Percentiles rank a stretch among this genome's conserved stretches.
These are phyloP conservation scores for Trypanosoma melophagium DNA, from an alignment of 208 protist genomes.

Conservation along the genomic window DNA sequence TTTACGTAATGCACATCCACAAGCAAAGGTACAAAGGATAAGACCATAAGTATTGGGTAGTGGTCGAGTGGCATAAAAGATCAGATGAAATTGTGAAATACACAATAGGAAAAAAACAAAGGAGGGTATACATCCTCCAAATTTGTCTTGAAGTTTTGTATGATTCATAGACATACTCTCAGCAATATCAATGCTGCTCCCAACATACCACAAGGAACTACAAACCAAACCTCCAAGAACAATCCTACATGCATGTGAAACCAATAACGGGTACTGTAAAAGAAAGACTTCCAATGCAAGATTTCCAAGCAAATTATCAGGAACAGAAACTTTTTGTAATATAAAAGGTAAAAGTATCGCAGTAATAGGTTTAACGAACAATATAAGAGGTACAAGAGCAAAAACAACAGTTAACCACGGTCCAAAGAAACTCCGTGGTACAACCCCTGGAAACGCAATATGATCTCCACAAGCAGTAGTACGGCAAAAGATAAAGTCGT, in stretches of 20 bases:
- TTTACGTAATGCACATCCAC: constrained; percentile 40
- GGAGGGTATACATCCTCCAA: neutral
- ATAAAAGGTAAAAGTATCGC: constrained; percentile 16
- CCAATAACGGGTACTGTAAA: constrained; percentile 19
- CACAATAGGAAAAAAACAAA: constrained; percentile 53
- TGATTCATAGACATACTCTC: neutral
- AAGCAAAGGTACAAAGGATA: constrained; percentile 42
- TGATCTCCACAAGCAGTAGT: constrained; percentile 83
- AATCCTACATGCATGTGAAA: constrained; percentile 34
- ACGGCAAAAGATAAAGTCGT: constrained; percentile 85
- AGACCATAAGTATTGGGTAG: constrained; percentile 93
- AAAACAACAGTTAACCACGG: constrained; percentile 50
- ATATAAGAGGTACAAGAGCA: constrained; percentile 19
- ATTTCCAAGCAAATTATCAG: neutral
- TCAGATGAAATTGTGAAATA: constrained; percentile 81
- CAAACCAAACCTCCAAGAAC: constrained; percentile 32
- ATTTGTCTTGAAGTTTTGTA: neutral
- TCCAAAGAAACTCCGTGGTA: constrained; percentile 92
- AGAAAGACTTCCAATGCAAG: constrained; percentile 2
- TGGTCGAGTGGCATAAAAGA: constrained; percentile 88
- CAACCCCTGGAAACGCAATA: constrained; percentile 88
- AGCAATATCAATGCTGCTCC: constrained; percentile 7
- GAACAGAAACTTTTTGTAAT: neutral
- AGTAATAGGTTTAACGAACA: constrained; percentile 15
- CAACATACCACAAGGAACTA: constrained; percentile 29